These are phyloP conservation scores for Pseudoscleropodium purum DNA, from an alignment of 225 moss, liverwort and hornwort genomes.

Conservation along the genomic window DNA sequence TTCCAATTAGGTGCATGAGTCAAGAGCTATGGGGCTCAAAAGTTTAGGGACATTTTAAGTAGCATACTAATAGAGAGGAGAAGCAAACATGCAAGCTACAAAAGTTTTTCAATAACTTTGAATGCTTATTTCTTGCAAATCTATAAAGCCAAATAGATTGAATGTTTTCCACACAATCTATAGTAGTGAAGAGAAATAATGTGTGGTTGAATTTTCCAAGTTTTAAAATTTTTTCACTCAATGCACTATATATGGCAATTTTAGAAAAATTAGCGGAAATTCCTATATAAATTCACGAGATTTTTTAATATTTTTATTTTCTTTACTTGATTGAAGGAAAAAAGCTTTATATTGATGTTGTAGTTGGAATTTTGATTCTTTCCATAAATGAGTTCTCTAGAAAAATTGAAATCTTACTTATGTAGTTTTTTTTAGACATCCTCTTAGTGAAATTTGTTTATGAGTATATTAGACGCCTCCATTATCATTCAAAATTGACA, in stretches of 20 bases:
- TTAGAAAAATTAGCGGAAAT: neutral
- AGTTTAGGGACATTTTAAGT: neutral
- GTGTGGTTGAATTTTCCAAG: neutral
- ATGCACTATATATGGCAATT: neutral
- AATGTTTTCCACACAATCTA: neutral
- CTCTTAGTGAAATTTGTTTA: accelerated
- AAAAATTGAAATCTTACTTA: neutral
- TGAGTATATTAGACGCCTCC: no score
- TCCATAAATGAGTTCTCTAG: accelerated
- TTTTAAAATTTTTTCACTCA: no score
- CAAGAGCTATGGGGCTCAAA: neutral
- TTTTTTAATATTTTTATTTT: neutral
- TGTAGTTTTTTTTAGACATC: neutral
- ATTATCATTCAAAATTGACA: neutral
- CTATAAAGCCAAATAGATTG: no score
- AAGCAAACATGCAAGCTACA: accelerated
- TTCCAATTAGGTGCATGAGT: accelerated
- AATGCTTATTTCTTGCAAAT: neutral
- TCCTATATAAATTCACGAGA: neutral
- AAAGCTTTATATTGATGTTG: neutral
- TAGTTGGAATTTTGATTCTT: neutral
- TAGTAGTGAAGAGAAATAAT: neutral
- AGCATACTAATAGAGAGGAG: neutral
- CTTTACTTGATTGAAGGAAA: neutral
- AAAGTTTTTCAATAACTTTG: neutral